phyloP scores from a whole-genome alignment of 805 yeast genomes.

The Lachancea fermentati region DNA sequence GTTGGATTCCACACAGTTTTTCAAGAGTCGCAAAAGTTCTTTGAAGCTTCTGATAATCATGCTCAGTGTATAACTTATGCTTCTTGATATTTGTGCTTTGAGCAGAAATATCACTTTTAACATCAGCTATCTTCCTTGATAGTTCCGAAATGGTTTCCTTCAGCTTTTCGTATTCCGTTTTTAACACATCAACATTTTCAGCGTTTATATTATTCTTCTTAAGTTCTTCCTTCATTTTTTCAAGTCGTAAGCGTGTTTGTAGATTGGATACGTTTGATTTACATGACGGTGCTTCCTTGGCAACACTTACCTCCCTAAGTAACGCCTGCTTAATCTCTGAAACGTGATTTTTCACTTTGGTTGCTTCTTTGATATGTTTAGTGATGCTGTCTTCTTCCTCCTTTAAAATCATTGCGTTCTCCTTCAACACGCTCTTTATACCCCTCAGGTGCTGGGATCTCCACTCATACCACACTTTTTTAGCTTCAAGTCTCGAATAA shows the following conservation, averaged over 20 bases:
- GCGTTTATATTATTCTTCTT: constrained; percentile 3
- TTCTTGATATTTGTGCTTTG: constrained; percentile 7
- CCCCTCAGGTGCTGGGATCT: constrained; percentile 46
- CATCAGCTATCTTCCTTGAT: constrained; percentile 1
- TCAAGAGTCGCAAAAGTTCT: constrained; percentile 10
- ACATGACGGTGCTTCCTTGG: constrained; percentile 14
- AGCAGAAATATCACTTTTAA: constrained; percentile 11
- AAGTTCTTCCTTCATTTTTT: constrained; percentile 7
- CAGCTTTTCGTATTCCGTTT: not conserved
- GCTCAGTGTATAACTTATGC: constrained; percentile 8
- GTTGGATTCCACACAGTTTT: constrained; percentile 14
- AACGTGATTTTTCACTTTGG: constrained; percentile 11
- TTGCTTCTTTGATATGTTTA: constrained; percentile 10
- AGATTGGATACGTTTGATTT: constrained; percentile 2
- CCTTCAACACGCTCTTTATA: constrained; percentile 32
- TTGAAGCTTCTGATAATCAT: constrained; percentile 12
- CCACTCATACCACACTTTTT: constrained; percentile 60
- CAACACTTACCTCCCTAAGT: constrained; percentile 18
- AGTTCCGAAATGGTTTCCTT: not conserved
- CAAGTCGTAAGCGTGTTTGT: constrained; percentile 7
- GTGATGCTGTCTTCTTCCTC: constrained; percentile 23
- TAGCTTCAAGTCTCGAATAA: constrained; percentile 47
- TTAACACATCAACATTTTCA: constrained; percentile 1
- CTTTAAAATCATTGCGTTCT: constrained; percentile 21
- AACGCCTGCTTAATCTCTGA: constrained; percentile 15